Evolutionary conservation across 2,329 filamentous ascomycete genomes (phyloP).

Genomic region (Diaporthe nobilis): DNA sequence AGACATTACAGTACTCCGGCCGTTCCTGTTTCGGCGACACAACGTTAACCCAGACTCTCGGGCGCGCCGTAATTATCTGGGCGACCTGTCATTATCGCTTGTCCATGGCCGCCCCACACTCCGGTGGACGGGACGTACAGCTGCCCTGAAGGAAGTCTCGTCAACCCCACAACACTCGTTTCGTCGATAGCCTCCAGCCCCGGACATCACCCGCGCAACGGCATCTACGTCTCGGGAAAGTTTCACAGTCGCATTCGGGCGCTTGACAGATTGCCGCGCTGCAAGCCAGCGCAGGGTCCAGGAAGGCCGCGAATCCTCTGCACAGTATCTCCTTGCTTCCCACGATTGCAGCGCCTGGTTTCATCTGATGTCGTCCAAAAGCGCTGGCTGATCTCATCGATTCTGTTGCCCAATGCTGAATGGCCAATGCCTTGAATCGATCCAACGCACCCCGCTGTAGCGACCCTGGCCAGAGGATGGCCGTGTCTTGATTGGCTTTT

Average conservation of each 20-base stretch:
- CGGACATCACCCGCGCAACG: constrained; percentile 15
- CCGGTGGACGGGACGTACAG: background rate
- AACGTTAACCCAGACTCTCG: constrained; percentile 23
- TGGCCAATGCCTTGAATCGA: background rate
- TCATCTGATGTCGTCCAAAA: constrained; percentile 12
- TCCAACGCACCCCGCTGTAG: background rate
- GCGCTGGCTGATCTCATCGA: background rate
- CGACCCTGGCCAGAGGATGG: background rate
- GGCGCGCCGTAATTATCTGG: constrained; percentile 32
- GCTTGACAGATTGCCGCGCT: constrained; percentile 34
- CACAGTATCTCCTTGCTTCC: constrained; percentile 1
- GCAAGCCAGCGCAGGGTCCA: background rate
- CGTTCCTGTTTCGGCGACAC: constrained; percentile 25
- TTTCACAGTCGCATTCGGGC: constrained; percentile 31
- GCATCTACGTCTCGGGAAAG: constrained; percentile 30
- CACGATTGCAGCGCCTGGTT: background rate
- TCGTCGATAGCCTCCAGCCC: constrained; percentile 17
- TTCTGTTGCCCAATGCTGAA: background rate
- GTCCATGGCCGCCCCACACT: constrained; percentile 11
- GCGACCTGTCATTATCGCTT: constrained; percentile 25
- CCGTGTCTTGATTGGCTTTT: background rate
- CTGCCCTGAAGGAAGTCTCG: constrained; percentile 2
- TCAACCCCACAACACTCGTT: constrained; percentile 15
- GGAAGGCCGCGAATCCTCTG: constrained; percentile 4
- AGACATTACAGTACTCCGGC: constrained; percentile 20